Base-by-base conservation (phyloP, 2,329 filamentous ascomycete species). In the Sporothrix sp. region DNA sequence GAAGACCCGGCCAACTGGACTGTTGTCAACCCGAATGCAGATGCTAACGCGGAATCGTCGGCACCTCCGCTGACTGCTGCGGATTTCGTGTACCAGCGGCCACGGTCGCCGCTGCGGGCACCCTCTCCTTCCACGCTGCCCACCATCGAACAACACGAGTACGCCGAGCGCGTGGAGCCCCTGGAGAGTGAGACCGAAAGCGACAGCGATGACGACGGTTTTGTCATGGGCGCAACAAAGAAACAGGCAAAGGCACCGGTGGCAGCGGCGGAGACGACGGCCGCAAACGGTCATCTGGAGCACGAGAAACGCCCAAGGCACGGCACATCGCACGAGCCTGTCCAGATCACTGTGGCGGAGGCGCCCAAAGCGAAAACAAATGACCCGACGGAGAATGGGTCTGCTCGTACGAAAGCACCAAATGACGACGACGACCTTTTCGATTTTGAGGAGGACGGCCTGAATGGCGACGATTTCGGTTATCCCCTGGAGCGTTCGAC, bases 1-100 rank as follows among this genome's bases (percentile, higher is more conserved):
- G 65, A 68, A 36, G 64, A 64, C 20, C 63, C 62, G 18, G 58
- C 60, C 7, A 58, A 54, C 14, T 67, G 65, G 65, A 66, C 63
- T 5, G 59, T 63, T 2, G 64, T 66, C 20, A 62, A 66, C 37
- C 52, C 61, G 11, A 50, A 58, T 33, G 20, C 57, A 1, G 56
- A 55, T 33, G 20, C 57, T 1, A 55, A 55, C 32, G 11, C 48
- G 13, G 6, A 28, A 10, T 28, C 25, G 25, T 10, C 25, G 6
- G 25, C 25, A 28, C 5, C 25, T 10, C 25, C 5, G 25, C 25
- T 28, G 6, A 28, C 25, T 10, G 6, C 25, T n/a, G 46, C 1
- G 4, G 21, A 27, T 9, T 27, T 38, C 3, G 44, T 27, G 21
- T 38, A 47, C 23, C 33, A 28, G 21, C 33, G n/a, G n/a, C n/a